Percentiles rank a stretch among this genome's conserved stretches.
Conservation (phyloP, 2,329 filamentous ascomycete genomes). For the Orbilia brochopaga region DNA sequence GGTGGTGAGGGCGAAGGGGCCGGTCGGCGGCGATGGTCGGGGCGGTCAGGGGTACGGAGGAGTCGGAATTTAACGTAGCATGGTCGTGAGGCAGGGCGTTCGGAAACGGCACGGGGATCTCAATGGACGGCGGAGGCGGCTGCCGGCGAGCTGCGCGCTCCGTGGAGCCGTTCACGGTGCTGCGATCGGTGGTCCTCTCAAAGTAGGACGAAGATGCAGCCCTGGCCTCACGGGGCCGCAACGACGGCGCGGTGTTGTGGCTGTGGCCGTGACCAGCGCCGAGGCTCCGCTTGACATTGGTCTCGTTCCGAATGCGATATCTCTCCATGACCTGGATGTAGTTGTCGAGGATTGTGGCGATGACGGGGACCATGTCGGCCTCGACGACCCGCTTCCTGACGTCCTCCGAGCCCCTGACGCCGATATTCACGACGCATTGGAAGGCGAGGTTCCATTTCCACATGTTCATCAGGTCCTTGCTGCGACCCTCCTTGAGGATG, state of each 20-base stretch:
- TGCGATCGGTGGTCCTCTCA: constrained; percentile 59
- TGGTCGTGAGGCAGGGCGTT: constrained; percentile 60
- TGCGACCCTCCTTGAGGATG: constrained; percentile 96
- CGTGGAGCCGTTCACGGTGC: constrained; percentile 62
- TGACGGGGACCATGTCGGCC: constrained; percentile 98
- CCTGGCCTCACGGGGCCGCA: constrained; percentile 58
- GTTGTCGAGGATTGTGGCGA: constrained; percentile 96
- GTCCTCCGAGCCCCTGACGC: constrained; percentile 89
- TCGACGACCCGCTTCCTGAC: constrained; percentile 95
- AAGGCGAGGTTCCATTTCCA: constrained; percentile 99
- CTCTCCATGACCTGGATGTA: constrained; percentile 97
- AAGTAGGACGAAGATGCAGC: constrained; percentile 56
- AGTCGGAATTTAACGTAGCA: constrained; percentile 53
- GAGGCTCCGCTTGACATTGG: constrained; percentile 71
- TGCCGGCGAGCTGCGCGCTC: constrained; percentile 73
- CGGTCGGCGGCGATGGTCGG: constrained; percentile 38
- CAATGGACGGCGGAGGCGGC: constrained; percentile 81
- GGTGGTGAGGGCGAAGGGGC: constrained; percentile 55
- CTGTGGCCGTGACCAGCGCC: constrained; percentile 55
- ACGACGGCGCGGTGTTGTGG: constrained; percentile 57
- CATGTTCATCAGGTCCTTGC: constrained; percentile 99
- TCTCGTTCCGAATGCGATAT: constrained; percentile 82
- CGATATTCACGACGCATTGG: constrained; percentile 98
- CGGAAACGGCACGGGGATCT: constrained; percentile 69
- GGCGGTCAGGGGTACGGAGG: constrained; percentile 39